Base-by-base conservation (phyloP, 768 basidiomycete species). In the Leucocoprinus birnbaumii region DNA sequence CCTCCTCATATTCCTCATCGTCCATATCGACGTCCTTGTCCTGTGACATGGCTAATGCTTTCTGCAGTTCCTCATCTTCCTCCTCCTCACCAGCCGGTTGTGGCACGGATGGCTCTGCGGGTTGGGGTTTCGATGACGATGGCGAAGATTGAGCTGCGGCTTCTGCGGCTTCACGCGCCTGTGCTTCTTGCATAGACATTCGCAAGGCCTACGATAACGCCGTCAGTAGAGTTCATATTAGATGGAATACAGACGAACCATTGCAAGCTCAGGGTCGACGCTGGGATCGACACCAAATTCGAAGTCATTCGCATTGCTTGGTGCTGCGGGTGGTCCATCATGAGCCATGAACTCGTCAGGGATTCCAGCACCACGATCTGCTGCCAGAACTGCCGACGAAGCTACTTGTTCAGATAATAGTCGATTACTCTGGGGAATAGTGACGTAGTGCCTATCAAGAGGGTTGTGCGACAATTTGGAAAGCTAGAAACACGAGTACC, bases 131-230 rank as follows among this genome's bases (percentile, higher is more conserved):
- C 22, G 61, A 51, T 18, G 51, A 68, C 26, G 62, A 51, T 10
- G 61, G 49, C 16, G 51, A 68, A 26, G 62, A 51, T 10, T 73
- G 69, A 5, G 71, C 56, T 16, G 71, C 58, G 9, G 74, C 58
- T 13, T 76, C 82, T 10, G 76, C 80, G 5, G 76, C 77, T 67
- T 82, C 78, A 11, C 94, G 86, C 16, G 91, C 92, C 64, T 87
- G 85, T 48, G 94, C 93, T 66, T 97, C 94, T 73, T 96, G 91
- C 80, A 98, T 85, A 1, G 95, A 98, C 91, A 98, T 92, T 34
- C 95, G 89, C 40, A 99, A 80, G 9, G 94, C 96, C 95, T 97
- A 51, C 27, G 46, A 4, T 31, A 42, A n/a, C 22, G 18, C 49
- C 13, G n/a, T 34, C 34, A 31, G 11, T 3, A 43, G 21, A 42